Percentiles rank a stretch among this genome's conserved stretches.
These are phyloP conservation scores for Candida patagonica DNA, from an alignment of 805 yeast species.

Conservation along the genomic window DNA sequence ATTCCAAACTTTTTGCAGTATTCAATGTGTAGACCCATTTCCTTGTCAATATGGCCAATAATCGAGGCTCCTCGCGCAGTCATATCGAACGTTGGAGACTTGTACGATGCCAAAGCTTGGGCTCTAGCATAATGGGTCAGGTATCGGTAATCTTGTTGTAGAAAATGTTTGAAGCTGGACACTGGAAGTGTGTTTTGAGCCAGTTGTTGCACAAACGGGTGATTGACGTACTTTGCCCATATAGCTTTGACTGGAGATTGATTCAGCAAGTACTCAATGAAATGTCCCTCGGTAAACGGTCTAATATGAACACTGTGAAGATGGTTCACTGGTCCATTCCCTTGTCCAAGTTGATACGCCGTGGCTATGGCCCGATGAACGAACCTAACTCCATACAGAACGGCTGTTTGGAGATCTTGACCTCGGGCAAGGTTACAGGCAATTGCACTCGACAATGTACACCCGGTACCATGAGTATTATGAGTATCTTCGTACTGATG, in stretches of 20 bases:
- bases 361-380: slow-evolving; percentile 55
- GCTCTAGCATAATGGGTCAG: slow-evolving; percentile 59
- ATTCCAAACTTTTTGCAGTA: slow-evolving; percentile 40
- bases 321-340: slow-evolving; percentile 75
- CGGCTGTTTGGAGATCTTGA: slow-evolving; percentile 36
- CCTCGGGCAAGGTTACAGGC: slow-evolving; percentile 66
- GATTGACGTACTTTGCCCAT: slow-evolving; percentile 55
- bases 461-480: slow-evolving; percentile 85
- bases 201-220: slow-evolving; percentile 48
- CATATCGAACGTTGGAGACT: slow-evolving; percentile 46
- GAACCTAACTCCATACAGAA: slow-evolving; percentile 50
- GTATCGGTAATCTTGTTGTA: slow-evolving; percentile 61
- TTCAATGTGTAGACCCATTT: slow-evolving; percentile 45
- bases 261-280: slow-evolving; percentile 40
- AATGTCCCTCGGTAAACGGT: slow-evolving; percentile 30
- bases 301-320: slow-evolving; percentile 29
- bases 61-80: slow-evolving; percentile 37
- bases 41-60: slow-evolving; percentile 43
- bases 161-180: slow-evolving; percentile 43
- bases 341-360: slow-evolving; percentile 38
- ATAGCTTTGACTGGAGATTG: slow-evolving; percentile 47
- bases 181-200: slow-evolving; percentile 44
- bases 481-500: slow-evolving; percentile 38
- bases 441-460: slow-evolving; percentile 75
- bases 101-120: slow-evolving; percentile 53